phyloP scores from a whole-genome alignment of 2,329 filamentous ascomycete genomes.

The Diaporthe ilicicola region DNA sequence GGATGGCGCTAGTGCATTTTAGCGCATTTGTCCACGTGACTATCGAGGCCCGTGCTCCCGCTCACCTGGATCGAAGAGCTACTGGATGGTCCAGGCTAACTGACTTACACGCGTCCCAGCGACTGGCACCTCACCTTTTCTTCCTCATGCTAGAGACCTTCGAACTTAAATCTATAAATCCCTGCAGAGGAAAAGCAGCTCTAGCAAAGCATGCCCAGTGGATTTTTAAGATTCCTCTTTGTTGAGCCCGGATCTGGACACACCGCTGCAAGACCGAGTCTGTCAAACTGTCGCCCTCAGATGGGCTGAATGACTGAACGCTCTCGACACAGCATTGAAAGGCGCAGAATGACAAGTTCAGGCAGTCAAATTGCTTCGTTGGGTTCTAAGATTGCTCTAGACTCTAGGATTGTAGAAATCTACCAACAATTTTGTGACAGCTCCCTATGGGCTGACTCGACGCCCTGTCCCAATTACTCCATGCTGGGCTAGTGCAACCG shows the following conservation, averaged over 20 bases:
- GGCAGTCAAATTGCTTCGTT: constrained; percentile 29
- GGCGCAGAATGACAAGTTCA: background rate
- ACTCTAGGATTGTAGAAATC: constrained; percentile 25
- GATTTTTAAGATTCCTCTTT: background rate
- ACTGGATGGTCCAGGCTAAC: background rate
- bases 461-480: constrained; percentile 28
- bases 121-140: background rate
- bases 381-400: constrained; percentile 31
- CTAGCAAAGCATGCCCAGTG: background rate
- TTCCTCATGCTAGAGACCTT: background rate
- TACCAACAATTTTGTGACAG: constrained; percentile 8
- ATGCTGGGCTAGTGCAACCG: background rate
- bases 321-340: background rate
- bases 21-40: background rate
- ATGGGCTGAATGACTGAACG: no score
- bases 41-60: background rate
- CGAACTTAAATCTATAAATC: background rate
- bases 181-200: background rate
- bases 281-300: background rate
- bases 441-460: background rate
- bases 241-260: no score
- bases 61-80: no score
- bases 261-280: background rate
- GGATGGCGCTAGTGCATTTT: constrained; percentile 18
- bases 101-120: background rate